Percentiles rank a stretch among this genome's conserved stretches.
These are phyloP conservation scores for Wickerhamiella infanticola DNA, from an alignment of 1,139 yeast species.

Conservation along the genomic window DNA sequence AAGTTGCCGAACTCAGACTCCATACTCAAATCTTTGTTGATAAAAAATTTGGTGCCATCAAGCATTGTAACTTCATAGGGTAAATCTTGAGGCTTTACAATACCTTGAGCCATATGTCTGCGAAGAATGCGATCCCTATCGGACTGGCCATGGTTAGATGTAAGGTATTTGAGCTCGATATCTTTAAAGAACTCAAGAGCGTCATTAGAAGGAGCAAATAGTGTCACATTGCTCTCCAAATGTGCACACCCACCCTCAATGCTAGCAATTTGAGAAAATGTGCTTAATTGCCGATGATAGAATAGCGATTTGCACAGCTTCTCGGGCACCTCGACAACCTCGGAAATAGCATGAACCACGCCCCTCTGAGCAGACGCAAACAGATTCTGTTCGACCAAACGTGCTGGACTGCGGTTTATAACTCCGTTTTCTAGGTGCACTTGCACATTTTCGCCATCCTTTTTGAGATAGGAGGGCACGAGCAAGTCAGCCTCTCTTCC, in stretches of 20 bases:
- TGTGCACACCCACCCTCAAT: slow-evolving; percentile 11
- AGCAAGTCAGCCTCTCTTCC: slow-evolving; percentile 10
- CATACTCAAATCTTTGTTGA: slow-evolving; percentile 14
- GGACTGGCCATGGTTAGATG: slow-evolving; percentile 23
- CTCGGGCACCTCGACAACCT: slow-evolving; percentile 32
- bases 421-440: slow-evolving; percentile 6
- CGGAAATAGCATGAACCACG: slow-evolving; percentile 56
- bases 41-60: slow-evolving; percentile 17
- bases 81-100: slow-evolving; percentile 4
- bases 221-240: slow-evolving; percentile 19
- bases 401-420: slow-evolving; percentile 11
- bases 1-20: slow-evolving; percentile 7
- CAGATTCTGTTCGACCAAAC: slow-evolving; percentile 46
- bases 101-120: slow-evolving; percentile 22
- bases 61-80: slow-evolving; percentile 14
- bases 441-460: slow-evolving; percentile 9
- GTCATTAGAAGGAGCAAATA: slow-evolving; percentile 33
- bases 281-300: slow-evolving; percentile 12
- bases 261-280: slow-evolving; percentile 17
- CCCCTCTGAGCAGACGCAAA: slow-evolving; percentile 57
- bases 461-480: slow-evolving; percentile 10
- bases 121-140: slow-evolving; percentile 26
- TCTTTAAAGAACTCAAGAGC: slow-evolving; percentile 26
- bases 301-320: slow-evolving; percentile 30
- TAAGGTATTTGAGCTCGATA: slow-evolving; percentile 35